phyloP scores from a whole-genome alignment of 208 protist genomes.

The Hexamita inflata region DNA sequence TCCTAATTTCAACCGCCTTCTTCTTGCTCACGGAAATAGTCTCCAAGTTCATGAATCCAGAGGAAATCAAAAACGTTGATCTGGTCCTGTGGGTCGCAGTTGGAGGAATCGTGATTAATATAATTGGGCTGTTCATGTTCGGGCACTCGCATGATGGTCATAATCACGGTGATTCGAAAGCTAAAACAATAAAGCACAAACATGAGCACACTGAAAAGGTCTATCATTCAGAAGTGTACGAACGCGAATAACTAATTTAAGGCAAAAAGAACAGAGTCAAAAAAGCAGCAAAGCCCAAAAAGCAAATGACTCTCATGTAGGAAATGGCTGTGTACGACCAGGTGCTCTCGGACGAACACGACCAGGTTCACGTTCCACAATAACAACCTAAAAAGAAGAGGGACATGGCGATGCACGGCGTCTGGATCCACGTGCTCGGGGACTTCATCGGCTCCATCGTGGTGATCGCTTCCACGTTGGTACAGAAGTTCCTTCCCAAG shows the following conservation, averaged over 20 bases:
- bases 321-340: too few species aligned
- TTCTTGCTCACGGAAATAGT: slow-evolving; percentile 13
- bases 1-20: slow-evolving; percentile 16
- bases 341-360: too few species aligned
- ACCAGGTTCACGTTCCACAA: too few species aligned
- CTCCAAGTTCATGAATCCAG: background rate
- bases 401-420: slow-evolving; percentile 20
- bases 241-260: too few species aligned
- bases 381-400: background rate
- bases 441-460: slow-evolving; percentile 20
- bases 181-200: too few species aligned
- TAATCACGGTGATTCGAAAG: background rate
- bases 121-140: slow-evolving; percentile 15
- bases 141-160: background rate
- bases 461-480: background rate
- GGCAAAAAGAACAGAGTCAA: too few species aligned
- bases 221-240: too few species aligned
- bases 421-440: slow-evolving; percentile 9
- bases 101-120: slow-evolving; percentile 21
- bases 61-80: background rate
- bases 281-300: too few species aligned
- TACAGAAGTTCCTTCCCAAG: background rate
- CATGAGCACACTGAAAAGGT: too few species aligned
- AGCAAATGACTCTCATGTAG: too few species aligned
- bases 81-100: slow-evolving; percentile 6